phyloP scores from a whole-genome alignment of 2,329 filamentous ascomycete genomes.

The Trichoderma pleuroti region DNA sequence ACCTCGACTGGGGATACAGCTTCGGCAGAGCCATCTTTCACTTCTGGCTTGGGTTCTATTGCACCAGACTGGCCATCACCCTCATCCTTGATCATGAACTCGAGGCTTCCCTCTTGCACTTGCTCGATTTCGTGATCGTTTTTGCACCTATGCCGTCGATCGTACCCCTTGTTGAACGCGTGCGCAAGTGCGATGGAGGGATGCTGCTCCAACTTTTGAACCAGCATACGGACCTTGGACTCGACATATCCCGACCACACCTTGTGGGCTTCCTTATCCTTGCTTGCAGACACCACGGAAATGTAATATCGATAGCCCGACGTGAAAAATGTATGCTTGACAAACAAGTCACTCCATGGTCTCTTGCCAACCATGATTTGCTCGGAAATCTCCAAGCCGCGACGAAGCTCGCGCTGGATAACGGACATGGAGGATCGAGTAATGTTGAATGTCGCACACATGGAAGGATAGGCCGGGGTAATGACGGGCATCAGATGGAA shows the following conservation, averaged over 20 bases:
- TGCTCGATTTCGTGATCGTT: constrained; percentile 49
- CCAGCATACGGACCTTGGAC: constrained; percentile 84
- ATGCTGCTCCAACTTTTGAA: constrained; percentile 78
- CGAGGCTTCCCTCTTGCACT: constrained; percentile 52
- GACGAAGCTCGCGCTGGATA: constrained; percentile 76
- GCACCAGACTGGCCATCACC: constrained; percentile 27
- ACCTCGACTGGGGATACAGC: constrained; percentile 44
- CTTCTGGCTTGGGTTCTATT: constrained; percentile 47
- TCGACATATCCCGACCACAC: constrained; percentile 90
- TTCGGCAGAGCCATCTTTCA: constrained; percentile 42
- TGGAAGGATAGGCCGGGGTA: constrained; percentile 93
- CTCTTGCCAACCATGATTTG: constrained; percentile 73
- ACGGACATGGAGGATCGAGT: constrained; percentile 80
- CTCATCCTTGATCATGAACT: constrained; percentile 42
- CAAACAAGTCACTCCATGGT: constrained; percentile 84
- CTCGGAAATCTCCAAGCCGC: constrained; percentile 72
- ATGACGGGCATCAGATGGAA: constrained; percentile 97
- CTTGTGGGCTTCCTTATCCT: constrained; percentile 77
- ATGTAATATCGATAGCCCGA: constrained; percentile 93
- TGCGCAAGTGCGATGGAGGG: constrained; percentile 77
- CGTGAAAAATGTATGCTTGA: constrained; percentile 91
- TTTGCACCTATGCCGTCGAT: constrained; percentile 71
- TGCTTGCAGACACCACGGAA: constrained; percentile 78
- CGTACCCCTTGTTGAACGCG: constrained; percentile 89
- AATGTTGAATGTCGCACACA: constrained; percentile 96